Percentiles rank a stretch among this genome's conserved stretches.
Evolutionary conservation across 2,329 filamentous ascomycete genomes (phyloP).

Genomic region (Diaporthe sp.): DNA sequence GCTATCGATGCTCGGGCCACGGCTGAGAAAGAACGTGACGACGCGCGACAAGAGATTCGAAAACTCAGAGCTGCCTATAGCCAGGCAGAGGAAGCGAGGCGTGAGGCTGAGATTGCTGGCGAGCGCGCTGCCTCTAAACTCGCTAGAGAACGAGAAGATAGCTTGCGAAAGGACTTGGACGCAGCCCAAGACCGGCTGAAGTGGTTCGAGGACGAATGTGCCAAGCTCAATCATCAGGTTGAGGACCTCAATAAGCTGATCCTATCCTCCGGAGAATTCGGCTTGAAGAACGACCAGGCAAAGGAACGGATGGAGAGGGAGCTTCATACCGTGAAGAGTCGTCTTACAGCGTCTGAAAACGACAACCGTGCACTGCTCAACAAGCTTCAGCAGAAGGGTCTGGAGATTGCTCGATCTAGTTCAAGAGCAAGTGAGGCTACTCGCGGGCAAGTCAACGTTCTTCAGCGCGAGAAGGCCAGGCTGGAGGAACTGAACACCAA

Average conservation of each 20-base stretch:
- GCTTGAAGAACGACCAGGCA: conserved; percentile 90
- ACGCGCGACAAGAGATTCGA: conserved; percentile 88
- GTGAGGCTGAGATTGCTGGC: conserved; percentile 84
- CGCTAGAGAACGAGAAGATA: conserved; percentile 84
- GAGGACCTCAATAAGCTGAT: conserved; percentile 91
- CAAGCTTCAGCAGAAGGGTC: conserved; percentile 96
- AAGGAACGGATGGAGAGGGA: conserved; percentile 95
- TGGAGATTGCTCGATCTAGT: conserved; percentile 92
- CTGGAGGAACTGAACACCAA: conserved; percentile 86
- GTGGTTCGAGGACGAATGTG: conserved; percentile 85
- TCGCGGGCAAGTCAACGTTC: conserved; percentile 79
- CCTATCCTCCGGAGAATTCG: conserved; percentile 89
- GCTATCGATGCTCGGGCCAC: conserved; percentile 84
- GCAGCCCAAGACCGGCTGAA: conserved; percentile 81
- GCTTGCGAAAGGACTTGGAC: conserved; percentile 84
- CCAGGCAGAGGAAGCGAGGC: conserved; percentile 86
- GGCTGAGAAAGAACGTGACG: conserved; percentile 90
- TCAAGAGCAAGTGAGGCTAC: conserved; percentile 89
- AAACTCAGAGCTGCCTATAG: conserved; percentile 86
- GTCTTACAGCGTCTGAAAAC: conserved; percentile 92
- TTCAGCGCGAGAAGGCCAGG: conserved; percentile 87
- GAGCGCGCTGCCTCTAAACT: conserved; percentile 84
- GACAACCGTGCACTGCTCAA: conserved; percentile 96
- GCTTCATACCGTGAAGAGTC: conserved; percentile 89
- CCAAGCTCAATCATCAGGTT: conserved; percentile 82